phyloP scores from a whole-genome alignment of 1,284 basidiomycete genomes.

The Ceratobasidium sp. region DNA sequence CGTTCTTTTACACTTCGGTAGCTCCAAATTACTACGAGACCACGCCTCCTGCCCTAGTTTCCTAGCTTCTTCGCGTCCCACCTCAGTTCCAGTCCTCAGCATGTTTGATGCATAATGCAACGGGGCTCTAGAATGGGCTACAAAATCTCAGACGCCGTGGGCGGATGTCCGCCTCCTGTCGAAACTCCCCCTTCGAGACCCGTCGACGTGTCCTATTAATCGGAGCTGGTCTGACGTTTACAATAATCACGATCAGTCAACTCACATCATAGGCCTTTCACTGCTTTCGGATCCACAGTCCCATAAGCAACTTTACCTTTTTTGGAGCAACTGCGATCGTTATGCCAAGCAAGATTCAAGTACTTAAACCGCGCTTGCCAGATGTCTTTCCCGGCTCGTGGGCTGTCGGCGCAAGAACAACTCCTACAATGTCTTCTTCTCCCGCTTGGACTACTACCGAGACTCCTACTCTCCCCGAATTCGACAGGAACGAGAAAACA shows the following conservation, averaged over 20 bases:
- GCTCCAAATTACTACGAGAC: conserved; percentile 42
- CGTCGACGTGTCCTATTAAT: conserved; percentile 29
- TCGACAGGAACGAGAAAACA: conserved; percentile 42
- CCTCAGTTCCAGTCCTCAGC: conserved; percentile 41
- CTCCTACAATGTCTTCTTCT: conserved; percentile 39
- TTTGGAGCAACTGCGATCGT: conserved; percentile 17
- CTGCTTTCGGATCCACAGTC: conserved; percentile 28
- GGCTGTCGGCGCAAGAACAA: conserved; percentile 44
- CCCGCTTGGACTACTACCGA: conserved; percentile 42
- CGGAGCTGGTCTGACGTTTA: conserved; percentile 41
- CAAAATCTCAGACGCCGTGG: conserved; percentile 25
- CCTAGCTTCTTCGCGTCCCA: conserved; percentile 1
- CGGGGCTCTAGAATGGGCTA: conserved; percentile 26
- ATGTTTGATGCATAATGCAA: conserved; percentile 31
- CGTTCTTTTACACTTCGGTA: conserved; percentile 22
- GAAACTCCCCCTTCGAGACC: conserved; percentile 23
- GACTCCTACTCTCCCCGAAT: conserved; percentile 30
- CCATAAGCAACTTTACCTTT: conserved; percentile 21
- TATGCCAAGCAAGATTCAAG: conserved; percentile 41
- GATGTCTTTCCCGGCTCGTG: conserved; percentile 47
- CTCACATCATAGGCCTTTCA: conserved; percentile 20
- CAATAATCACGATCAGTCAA: conserved; percentile 29
- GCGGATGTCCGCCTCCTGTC: conserved; percentile 6
- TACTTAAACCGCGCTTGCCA: conserved; percentile 46
- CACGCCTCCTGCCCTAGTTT: conserved; percentile 29